These are phyloP conservation scores for Orbilia javanica DNA, from an alignment of 2,329 filamentous ascomycete genomes.

Conservation along the genomic window DNA sequence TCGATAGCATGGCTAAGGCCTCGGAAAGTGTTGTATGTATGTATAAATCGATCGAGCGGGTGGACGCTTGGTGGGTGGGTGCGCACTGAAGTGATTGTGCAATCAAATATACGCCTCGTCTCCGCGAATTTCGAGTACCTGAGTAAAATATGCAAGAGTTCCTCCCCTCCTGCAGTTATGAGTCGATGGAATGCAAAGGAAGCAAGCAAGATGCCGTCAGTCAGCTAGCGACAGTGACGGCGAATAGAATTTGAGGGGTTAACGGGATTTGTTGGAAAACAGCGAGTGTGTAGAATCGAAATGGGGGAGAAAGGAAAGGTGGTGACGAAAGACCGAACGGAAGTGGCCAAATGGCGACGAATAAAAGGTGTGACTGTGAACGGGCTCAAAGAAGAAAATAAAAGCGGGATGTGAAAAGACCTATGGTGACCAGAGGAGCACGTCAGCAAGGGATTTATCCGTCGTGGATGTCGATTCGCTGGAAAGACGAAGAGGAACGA, in stretches of 20 bases:
- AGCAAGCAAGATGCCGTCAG: conserved; percentile 37
- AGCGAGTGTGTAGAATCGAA: conserved; percentile 39
- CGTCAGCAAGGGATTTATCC: conserved; percentile 52
- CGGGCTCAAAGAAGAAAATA: conserved; percentile 43
- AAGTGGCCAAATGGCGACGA: conserved; percentile 33
- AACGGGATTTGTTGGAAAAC: conserved; percentile 36
- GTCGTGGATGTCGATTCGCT: background rate
- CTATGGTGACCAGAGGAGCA: conserved; percentile 47
- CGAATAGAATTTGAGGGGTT: conserved; percentile 46
- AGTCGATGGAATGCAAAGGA: conserved; percentile 19
- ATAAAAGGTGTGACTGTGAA: conserved; percentile 37
- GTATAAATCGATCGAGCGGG: background rate
- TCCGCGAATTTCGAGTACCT: conserved; percentile 8
- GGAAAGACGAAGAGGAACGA: conserved; percentile 7
- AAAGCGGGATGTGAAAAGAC: conserved; percentile 22
- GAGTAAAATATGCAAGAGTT: conserved; percentile 11
- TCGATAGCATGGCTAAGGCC: conserved; percentile 19
- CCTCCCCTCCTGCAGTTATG: conserved; percentile 26
- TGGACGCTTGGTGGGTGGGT: background rate
- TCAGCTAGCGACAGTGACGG: conserved; percentile 20
- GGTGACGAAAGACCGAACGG: conserved; percentile 19
- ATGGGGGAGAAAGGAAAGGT: conserved; percentile 35
- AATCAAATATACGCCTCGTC: conserved; percentile 26
- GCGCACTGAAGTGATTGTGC: conserved; percentile 3
- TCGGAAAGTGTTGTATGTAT: background rate